Base-by-base conservation (phyloP, 805 yeast species). In the Cyberlindnera xylosilytica region DNA sequence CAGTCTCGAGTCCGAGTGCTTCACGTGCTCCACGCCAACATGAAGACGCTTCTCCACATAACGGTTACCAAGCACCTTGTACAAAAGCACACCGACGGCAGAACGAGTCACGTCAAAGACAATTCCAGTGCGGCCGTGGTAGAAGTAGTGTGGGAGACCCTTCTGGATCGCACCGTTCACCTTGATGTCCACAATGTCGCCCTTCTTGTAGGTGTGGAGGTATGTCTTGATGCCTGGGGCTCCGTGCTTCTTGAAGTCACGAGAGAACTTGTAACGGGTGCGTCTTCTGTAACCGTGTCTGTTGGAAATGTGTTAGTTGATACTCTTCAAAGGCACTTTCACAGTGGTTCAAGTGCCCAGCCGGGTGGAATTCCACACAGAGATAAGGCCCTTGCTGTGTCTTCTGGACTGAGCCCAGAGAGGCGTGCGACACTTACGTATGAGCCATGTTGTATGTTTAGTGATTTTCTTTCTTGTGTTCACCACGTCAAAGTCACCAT, bases 111-210 rank as follows among this genome's bases (percentile, higher is more conserved):
- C 95, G 81, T 91, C 91, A 95, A 81, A 91, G 58, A 91, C 83
- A 62, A 89, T 85, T 80, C 98, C 98, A 59, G 98, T 91, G 82
- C 88, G 89, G 74, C 98, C 98, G 80, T 91, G 97, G 96, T 91
- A 91, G 83, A 78, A 88, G 79, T 91, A 91, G 87, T 87, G 96
- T 70, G 99, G 98, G 95, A 91, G 85, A 83, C 97, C 97, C 83
- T 90, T 89, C 72, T 90, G 97, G 79, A 89, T 79, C 60, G 98
- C 80, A 79, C 96, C 97, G 71, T 91, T 91, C 72, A 91, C 98
- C 78, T 87, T 90, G 79, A 91, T 87, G 75, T 91, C 99, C 65
- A 91, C 98, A 66, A 91, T 89, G 74, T 91, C 98, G 66, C 98
- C 98, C 64, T 90, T 96, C 75, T 81, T 88, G 91, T 91, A 91